A percentile compares a stretch with the other conserved stretches of the same genome.
These are phyloP conservation scores for Eucalyptus sp. DNA, from an alignment of 345 rosid genomes.

Conservation along the genomic window DNA sequence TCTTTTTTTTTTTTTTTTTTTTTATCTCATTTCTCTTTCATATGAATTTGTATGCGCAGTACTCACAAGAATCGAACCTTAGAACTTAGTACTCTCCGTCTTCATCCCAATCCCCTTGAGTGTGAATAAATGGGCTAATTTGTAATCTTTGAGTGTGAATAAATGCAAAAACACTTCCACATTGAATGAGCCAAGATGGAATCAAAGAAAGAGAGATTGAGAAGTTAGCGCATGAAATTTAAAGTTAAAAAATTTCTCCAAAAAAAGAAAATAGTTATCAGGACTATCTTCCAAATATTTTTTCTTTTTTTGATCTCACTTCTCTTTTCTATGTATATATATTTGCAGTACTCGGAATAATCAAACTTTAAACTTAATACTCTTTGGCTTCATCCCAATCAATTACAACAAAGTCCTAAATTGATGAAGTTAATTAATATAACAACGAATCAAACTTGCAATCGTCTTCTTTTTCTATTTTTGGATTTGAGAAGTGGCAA, in stretches of 20 bases:
- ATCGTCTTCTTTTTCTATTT: background rate
- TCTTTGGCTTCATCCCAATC: background rate
- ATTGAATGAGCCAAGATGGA: background rate
- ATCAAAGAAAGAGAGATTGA: background rate
- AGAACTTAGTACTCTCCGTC: no score
- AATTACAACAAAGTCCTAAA: background rate
- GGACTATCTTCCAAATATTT: background rate
- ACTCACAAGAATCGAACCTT: no score
- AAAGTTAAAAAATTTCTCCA: background rate
- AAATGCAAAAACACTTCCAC: no score
- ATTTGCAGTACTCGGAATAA: fast-evolving
- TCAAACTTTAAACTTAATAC: no score
- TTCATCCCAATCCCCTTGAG: no score
- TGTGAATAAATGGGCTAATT: no score
- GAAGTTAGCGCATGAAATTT: background rate
- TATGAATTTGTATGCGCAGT: no score
- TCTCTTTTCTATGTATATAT: background rate
- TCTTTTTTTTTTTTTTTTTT: no score
- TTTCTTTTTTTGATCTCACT: background rate
- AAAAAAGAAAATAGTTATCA: background rate
- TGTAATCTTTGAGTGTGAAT: no score
- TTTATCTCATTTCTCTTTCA: no score
- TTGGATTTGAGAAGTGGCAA: background rate
- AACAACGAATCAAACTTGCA: background rate
- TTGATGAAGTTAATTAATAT: background rate